These are phyloP conservation scores for Leishmania turanica DNA, from an alignment of 208 protist species.

Conservation along the genomic window DNA sequence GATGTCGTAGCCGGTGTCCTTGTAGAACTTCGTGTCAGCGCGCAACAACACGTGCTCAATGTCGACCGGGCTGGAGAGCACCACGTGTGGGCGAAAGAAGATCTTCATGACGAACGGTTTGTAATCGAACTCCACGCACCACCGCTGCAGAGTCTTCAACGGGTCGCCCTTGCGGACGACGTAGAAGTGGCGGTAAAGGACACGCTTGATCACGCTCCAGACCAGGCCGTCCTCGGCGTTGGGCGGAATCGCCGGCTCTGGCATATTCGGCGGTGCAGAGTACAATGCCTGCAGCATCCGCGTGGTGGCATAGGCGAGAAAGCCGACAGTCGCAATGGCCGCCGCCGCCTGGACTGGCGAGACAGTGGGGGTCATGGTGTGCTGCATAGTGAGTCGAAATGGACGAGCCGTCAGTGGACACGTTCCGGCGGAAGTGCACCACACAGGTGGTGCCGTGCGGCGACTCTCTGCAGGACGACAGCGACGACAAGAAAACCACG, in stretches of 20 bases:
- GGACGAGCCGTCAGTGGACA: neutral
- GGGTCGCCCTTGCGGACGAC: conserved; percentile 47
- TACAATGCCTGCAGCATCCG: conserved; percentile 32
- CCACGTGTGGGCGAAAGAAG: conserved; percentile 52
- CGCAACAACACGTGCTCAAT: conserved; percentile 53
- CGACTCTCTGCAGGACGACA: neutral
- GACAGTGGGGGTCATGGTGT: neutral
- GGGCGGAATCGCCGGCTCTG: conserved; percentile 40
- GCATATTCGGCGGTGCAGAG: conserved; percentile 37
- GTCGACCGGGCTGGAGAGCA: conserved; percentile 49
- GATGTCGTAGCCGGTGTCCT: conserved; percentile 54
- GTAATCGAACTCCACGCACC: conserved; percentile 45
- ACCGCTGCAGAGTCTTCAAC: conserved; percentile 45
- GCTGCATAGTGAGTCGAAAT: conserved; percentile 1
- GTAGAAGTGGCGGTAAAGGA: conserved; percentile 60
- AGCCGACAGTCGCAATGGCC: conserved; percentile 2
- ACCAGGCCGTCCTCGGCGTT: conserved; percentile 36
- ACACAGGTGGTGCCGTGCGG: neutral
- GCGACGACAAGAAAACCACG: neutral
- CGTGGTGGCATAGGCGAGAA: conserved; percentile 23
- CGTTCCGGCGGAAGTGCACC: neutral
- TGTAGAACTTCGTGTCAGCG: conserved; percentile 42
- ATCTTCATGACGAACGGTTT: conserved; percentile 62
- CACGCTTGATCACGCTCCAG: conserved; percentile 45
- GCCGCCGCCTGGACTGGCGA: conserved; percentile 10